Evolutionary conservation across 148 eudicot species (phyloP), one percentile per base, ranked within the genome.

Genomic region (Chenopodium berlandieri): DNA sequence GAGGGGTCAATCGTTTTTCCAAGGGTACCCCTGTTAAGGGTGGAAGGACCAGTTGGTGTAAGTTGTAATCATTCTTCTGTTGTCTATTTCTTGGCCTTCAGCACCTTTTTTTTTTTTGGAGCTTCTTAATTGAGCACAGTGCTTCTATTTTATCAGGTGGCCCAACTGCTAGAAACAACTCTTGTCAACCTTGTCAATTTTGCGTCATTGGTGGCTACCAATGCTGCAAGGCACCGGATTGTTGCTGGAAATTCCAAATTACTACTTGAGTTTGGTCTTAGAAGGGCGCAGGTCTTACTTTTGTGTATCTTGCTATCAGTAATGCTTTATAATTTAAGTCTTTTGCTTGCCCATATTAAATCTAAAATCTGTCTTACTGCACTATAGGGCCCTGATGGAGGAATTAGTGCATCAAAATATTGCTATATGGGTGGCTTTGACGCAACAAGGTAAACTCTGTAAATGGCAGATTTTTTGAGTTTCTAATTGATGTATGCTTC

Each of bases 371-470:
- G 30, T 40, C 58, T 60, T 1, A 6, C 31, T 67, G 54, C 62
- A 11, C 12, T 78, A 13, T 82, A 95, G 99, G 99, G 99, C 14
- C 99, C 99, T 71, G 99, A 95, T 86, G 99, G 99, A 78, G 99
- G 94, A 81, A 90, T 94, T 69, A 82, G 92, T 67, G 99, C 99
- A 63, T 95, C 99, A 73, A 92, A 90, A 73, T 94, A 95, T 84
- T 91, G 97, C 88, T 95, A 93, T 78, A 84, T 95, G 86, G 99
- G 99, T 76, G 99, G 99, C 74, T 95, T 95, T 91, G 99, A 95
- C 83, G 98, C 98, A 66, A 95, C 99, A 84, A 95, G 99, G 97
- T 95, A 79, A 85, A 40, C 44, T 68, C 20, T 25, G 54, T 75
- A 3, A 47, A 8, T 46, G 31, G 58, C 22, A 73, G 22, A 8